Evolutionary conservation across 23 red algal species (phyloP).

Genomic region (Gracilaria gracilis): DNA sequence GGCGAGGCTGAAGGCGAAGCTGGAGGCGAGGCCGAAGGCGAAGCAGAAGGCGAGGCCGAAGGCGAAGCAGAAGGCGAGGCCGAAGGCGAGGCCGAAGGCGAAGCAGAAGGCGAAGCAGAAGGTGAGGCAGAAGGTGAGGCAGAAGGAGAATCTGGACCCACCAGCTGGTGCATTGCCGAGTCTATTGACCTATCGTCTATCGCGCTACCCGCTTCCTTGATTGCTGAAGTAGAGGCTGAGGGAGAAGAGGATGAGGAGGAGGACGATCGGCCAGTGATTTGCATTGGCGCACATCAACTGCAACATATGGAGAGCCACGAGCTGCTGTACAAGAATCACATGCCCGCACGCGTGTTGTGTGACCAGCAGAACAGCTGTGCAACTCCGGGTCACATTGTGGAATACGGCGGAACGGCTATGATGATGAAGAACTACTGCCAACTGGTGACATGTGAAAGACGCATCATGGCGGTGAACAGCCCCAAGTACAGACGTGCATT

Average conservation of each 20-base stretch:
- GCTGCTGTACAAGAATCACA: slow-evolving; percentile 20
- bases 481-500: slow-evolving; percentile 3
- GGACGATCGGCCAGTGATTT: slow-evolving; percentile 18
- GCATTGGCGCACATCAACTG: slow-evolving; percentile 18
- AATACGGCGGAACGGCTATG: background rate
- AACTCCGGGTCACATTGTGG: slow-evolving; percentile 15
- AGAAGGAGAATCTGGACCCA: background rate
- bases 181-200: background rate
- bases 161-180: slow-evolving; percentile 7
- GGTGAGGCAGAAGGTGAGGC: background rate
- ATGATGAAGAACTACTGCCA: slow-evolving; percentile 31
- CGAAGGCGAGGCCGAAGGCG: background rate
- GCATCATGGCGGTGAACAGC: slow-evolving; percentile 24
- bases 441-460: background rate
- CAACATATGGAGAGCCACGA: slow-evolving; percentile 11
- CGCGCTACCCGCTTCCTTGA: background rate
- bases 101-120: background rate
- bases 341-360: slow-evolving; percentile 18
- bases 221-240: background rate
- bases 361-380: slow-evolving; percentile 19
- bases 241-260: background rate
- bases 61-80: background rate
- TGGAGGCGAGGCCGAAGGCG: background rate
- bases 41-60: background rate
- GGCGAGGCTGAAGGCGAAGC: background rate